Conservation (phyloP, 2,329 filamentous ascomycete genomes). For the Alternaria alternata region DNA sequence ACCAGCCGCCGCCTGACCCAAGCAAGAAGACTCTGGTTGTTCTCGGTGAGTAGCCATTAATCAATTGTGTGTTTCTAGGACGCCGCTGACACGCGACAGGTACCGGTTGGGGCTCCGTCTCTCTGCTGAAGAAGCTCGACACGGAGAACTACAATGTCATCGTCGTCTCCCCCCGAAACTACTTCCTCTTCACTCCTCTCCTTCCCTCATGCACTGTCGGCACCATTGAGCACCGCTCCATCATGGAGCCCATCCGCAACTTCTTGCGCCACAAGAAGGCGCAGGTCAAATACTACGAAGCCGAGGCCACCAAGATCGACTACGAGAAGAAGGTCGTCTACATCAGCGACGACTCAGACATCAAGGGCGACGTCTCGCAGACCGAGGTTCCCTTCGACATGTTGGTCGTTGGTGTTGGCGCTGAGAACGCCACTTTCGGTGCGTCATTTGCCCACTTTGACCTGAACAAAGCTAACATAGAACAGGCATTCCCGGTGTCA, state of each 20-base stretch:
- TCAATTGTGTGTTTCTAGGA: background rate
- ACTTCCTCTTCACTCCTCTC: conserved; percentile 98
- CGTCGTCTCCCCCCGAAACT: conserved; percentile 97
- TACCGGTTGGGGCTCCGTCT: conserved; percentile 95
- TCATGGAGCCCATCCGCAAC: conserved; percentile 98
- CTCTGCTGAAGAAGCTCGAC: conserved; percentile 97
- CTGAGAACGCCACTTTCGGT: conserved; percentile 98
- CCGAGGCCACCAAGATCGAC: conserved; percentile 94
- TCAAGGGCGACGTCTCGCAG: conserved; percentile 81
- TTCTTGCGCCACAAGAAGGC: conserved; percentile 96
- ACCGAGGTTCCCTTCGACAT: conserved; percentile 97
- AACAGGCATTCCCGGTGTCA: conserved; percentile 84
- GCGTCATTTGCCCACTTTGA: conserved; percentile 32
- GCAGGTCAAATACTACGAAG: conserved; percentile 95
- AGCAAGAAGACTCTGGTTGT: conserved; percentile 97
- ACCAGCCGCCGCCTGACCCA: conserved; percentile 81
- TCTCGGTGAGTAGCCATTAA: conserved; percentile 69
- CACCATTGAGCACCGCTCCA: conserved; percentile 97
- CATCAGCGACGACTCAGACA: conserved; percentile 90
- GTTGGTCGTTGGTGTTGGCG: conserved; percentile 95
- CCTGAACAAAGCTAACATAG: conserved; percentile 23
- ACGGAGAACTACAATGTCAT: conserved; percentile 99
- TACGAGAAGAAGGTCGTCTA: conserved; percentile 86
- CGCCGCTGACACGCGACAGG: conserved; percentile 62
- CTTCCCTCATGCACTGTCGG: conserved; percentile 97